Evolutionary conservation across 192 early-diverging fungal species (phyloP).

Genomic region (Rhizophagus prolifer): DNA sequence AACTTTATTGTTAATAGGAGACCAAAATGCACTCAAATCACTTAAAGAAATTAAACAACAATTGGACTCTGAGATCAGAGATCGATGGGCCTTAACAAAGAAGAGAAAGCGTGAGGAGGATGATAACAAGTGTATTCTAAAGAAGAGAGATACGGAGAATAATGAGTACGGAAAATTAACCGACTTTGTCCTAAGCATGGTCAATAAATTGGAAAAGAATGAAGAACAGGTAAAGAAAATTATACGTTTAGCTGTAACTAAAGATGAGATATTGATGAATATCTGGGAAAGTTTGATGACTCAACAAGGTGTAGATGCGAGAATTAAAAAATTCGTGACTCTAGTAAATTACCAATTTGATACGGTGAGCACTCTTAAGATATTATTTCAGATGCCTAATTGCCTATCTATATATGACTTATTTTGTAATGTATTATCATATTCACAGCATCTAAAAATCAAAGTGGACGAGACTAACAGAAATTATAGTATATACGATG

Average conservation of each 20-base stretch:
- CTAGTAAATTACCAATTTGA: slow-evolving; percentile 18
- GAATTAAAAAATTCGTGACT: slow-evolving; percentile 13
- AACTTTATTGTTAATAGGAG: slow-evolving; percentile 7
- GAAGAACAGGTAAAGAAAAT: not conserved
- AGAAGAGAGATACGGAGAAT: not conserved
- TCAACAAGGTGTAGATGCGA: not conserved
- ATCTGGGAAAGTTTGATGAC: slow-evolving; percentile 9
- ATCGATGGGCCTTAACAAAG: not conserved
- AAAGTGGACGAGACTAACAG: not conserved
- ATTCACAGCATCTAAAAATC: slow-evolving; percentile 11
- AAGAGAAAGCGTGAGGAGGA: not conserved
- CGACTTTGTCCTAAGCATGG: not conserved
- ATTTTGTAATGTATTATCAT: not conserved
- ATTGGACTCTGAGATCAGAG: not conserved
- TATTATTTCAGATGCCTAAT: not conserved
- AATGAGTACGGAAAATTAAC: slow-evolving; percentile 10
- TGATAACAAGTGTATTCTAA: not conserved
- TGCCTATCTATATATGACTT: not conserved
- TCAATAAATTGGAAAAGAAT: slow-evolving; percentile 18
- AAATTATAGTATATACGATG: no score
- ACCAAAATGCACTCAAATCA: not conserved
- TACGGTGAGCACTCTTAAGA: slow-evolving; percentile 5
- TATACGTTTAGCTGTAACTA: not conserved
- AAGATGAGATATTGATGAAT: slow-evolving; percentile 9
- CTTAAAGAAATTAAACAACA: not conserved